These are phyloP conservation scores for Fusarium sterilihyphosum DNA, from an alignment of 2,329 filamentous ascomycete species.

Conservation along the genomic window DNA sequence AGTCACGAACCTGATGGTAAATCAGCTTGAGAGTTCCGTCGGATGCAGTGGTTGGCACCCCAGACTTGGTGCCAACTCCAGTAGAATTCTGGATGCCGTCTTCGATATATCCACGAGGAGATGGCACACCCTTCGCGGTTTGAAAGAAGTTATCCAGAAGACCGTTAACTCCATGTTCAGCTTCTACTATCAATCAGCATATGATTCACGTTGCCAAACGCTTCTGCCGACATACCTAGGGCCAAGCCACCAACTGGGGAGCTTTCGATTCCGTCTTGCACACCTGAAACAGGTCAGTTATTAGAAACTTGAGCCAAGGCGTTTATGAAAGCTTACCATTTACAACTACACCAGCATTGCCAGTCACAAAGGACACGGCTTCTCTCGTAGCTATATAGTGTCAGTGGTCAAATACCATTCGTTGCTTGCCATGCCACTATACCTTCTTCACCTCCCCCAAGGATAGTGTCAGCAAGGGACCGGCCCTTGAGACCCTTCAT, in stretches of 20 bases:
- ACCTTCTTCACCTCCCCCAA: conserved; percentile 9
- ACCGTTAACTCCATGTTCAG: neutral
- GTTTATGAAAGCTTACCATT: neutral
- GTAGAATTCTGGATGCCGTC: neutral
- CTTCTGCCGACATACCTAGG: neutral
- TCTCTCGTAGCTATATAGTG: neutral
- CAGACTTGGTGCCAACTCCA: neutral
- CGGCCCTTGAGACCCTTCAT: neutral
- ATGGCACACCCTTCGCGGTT: conserved; percentile 1
- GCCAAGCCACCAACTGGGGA: neutral
- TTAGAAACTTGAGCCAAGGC: neutral
- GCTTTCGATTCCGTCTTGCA: conserved; percentile 1
- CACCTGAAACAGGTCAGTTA: neutral
- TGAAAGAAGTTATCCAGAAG: conserved; percentile 7
- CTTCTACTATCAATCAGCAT: neutral
- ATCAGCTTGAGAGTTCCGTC: conserved; percentile 11
- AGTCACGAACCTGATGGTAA: conserved; percentile 4
- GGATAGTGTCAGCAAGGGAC: neutral
- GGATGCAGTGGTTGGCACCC: neutral
- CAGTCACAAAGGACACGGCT: neutral
- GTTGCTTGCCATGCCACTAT: rapidly evolving
- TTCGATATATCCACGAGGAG: conserved; percentile 5
- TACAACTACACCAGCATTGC: neutral
- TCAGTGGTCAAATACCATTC: neutral
- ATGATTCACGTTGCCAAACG: too few species aligned